These are phyloP conservation scores for Fraxinus greggii DNA, from an alignment of 305 asterid species.

Conservation along the genomic window DNA sequence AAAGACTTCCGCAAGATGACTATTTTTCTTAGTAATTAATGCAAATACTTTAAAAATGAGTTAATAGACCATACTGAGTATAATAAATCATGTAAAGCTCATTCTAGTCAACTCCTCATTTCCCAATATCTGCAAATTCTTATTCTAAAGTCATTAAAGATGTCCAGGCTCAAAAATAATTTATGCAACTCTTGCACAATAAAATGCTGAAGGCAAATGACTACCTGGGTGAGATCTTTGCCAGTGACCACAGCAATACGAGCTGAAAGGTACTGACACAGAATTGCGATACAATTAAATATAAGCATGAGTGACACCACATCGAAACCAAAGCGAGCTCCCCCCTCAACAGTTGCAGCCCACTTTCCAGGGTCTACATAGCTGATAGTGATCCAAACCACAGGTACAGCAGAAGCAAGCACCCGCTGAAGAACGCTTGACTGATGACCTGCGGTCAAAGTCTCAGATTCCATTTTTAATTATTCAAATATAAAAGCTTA, in stretches of 20 bases:
- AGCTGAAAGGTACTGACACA: slow-evolving; percentile 88
- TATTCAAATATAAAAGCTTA: slow-evolving; percentile 23
- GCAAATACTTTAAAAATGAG: slow-evolving; percentile 6
- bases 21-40: background rate
- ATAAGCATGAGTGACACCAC: slow-evolving; percentile 54
- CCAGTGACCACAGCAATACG: slow-evolving; percentile 80
- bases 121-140: background rate
- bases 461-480: slow-evolving; percentile 56
- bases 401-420: slow-evolving; percentile 75
- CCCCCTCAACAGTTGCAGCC: slow-evolving; percentile 92
- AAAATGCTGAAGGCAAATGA: slow-evolving; percentile 18
- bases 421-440: slow-evolving; percentile 45
- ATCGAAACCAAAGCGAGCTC: slow-evolving; percentile 82
- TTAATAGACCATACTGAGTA: background rate
- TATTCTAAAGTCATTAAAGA: background rate
- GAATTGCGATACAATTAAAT: slow-evolving; percentile 63
- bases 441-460: slow-evolving; percentile 31
- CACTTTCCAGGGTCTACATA: slow-evolving; percentile 98
- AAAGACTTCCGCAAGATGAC: slow-evolving; percentile 2
- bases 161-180: background rate
- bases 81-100: slow-evolving; percentile 1
- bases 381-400: slow-evolving; percentile 74
- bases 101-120: background rate
- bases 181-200: slow-evolving; percentile 16
- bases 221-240: slow-evolving; percentile 87